phyloP scores from a whole-genome alignment of 441 rosid species.

The Dalechampia spathulata region DNA sequence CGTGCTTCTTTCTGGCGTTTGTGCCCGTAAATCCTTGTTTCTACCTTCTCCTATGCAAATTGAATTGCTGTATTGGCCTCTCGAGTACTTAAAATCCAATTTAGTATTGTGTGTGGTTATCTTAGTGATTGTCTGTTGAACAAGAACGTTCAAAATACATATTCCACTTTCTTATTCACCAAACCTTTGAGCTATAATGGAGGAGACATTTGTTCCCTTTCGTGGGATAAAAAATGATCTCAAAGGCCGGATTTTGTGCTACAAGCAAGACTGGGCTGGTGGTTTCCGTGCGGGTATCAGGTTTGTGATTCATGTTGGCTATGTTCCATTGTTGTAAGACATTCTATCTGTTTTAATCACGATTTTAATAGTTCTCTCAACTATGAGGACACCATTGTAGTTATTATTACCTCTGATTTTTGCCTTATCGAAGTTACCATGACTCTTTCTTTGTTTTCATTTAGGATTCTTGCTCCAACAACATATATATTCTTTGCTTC shows the following conservation, averaged over 20 bases:
- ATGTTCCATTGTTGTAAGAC: conserved; percentile 8
- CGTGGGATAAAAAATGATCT: conserved; percentile 78
- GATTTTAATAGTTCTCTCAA: conserved; percentile 12
- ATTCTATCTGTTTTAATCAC: neutral
- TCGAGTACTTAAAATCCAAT: conserved; percentile 33
- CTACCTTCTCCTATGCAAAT: conserved; percentile 27
- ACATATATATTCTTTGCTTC: conserved; percentile 82
- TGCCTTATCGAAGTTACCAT: conserved; percentile 7
- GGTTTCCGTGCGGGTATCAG: conserved; percentile 67
- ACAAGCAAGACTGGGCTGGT: conserved; percentile 77
- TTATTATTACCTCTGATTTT: neutral
- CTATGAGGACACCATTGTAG: neutral
- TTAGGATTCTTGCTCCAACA: conserved; percentile 75
- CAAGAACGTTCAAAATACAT: neutral
- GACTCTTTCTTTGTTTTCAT: conserved; percentile 16
- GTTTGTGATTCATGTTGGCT: conserved; percentile 26
- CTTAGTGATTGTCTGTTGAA: conserved; percentile 5
- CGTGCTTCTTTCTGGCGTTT: conserved; percentile 16
- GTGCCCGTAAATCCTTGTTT: no score
- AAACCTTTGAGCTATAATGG: conserved; percentile 39
- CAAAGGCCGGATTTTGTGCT: conserved; percentile 60
- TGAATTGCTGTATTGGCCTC: conserved; percentile 44
- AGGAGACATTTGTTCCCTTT: conserved; percentile 77
- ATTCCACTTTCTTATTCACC: conserved; percentile 5
- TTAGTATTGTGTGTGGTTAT: conserved; percentile 20